A percentile compares a stretch with the other conserved stretches of the same genome.
These are phyloP conservation scores for Mortierella sp. DNA, from an alignment of 371 early-diverging fungal genomes.

Conservation along the genomic window DNA sequence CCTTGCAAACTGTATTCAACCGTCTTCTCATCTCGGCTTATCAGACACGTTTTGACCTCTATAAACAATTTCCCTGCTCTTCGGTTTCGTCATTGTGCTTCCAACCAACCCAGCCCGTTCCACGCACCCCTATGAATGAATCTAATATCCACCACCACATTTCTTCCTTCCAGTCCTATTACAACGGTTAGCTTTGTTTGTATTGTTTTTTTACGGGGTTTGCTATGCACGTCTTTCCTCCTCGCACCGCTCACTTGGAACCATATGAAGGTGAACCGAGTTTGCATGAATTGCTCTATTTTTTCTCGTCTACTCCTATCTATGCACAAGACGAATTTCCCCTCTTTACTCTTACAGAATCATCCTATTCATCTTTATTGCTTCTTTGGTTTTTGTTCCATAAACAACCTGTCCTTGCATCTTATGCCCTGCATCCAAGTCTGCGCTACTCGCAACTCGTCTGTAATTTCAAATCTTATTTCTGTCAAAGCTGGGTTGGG, in stretches of 20 bases:
- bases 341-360: too few relatives aligned
- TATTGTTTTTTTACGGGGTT: background rate
- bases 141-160: background rate
- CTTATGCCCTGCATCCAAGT: background rate
- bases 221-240: background rate
- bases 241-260: too few relatives aligned
- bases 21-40: background rate
- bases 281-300: too few relatives aligned
- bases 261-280: too few relatives aligned
- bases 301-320: too few relatives aligned
- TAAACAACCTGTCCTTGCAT: too few relatives aligned
- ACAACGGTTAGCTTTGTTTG: background rate
- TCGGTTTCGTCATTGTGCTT: constrained; percentile 37
- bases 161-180: background rate
- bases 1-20: background rate
- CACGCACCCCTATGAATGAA: background rate
- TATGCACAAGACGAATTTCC: too few relatives aligned
- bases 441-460: background rate
- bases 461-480: background rate
- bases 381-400: too few relatives aligned
- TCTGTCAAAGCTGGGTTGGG: background rate
- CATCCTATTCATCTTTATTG: too few relatives aligned
- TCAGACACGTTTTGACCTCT: constrained; percentile 7
- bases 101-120: constrained; percentile 1
- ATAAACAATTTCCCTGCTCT: constrained; percentile 6